Base-by-base conservation (phyloP, 352 stramenopile species). In the Phytophthora capsici region DNA sequence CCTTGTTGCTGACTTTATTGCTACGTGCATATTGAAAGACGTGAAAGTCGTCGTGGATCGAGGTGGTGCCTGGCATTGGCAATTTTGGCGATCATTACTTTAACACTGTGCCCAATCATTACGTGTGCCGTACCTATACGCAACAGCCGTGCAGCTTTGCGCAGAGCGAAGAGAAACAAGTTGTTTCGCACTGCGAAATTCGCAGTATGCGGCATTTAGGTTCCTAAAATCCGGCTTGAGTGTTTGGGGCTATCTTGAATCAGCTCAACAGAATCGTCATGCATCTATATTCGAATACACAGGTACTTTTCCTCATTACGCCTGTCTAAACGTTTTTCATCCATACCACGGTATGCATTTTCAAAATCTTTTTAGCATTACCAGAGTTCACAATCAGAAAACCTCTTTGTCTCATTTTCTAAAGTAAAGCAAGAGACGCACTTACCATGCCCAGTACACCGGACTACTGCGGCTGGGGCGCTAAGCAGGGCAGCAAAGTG, bases 71-170 rank as follows among this genome's bases (percentile, higher is more conserved):
- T 2, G 96, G 97, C 10, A 74, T 99, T 20, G 96, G 97, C 26
- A 95, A 98, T 80, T 99, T 97, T 70, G 94, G 94, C 12, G 95
- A 98, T 73, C 81, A 91, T 37, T 98, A 96, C 75, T 98, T 80
- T 66, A 89, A 88, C 78, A 88, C 80, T 1, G 76, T 85, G 48
- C 38, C 52, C 57, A 52, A 20, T 37, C 36, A 51, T 8, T 16
- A 41, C 20, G 40, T 50, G 48, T 60, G 26, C 1, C 9, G 40
- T 10, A 46, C 16, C 40, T 20, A 46, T 14, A 20, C 19, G n/a
- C 40, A 23, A 48, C 41, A 48, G 41, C 41, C 41, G 41, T 19
- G 9, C 41, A 28, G 19, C 14, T 7, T 26, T 14, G n/a, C 45
- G 26, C 41, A 37, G 16, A 46, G 12, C 17, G 26, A 40, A 22